Evolutionary conservation across 345 rosid genomes (phyloP).

Genomic region (Excoecaria cochinchinensis): DNA sequence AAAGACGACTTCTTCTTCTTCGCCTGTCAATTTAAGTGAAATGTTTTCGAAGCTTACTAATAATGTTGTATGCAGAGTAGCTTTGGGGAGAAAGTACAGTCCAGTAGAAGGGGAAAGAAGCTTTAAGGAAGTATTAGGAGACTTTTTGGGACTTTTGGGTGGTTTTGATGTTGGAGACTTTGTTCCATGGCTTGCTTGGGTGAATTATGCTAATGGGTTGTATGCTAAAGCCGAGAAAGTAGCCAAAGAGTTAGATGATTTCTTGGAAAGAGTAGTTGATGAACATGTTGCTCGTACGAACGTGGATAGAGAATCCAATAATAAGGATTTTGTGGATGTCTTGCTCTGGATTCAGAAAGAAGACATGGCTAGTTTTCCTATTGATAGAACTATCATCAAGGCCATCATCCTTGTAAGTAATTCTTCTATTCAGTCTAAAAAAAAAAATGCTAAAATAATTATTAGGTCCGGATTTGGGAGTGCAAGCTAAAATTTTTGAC

Average conservation of each 20-base stretch:
- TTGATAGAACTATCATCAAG: slow-evolving; percentile 23
- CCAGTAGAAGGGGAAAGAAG: slow-evolving; percentile 27
- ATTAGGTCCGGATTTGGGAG: too few species aligned
- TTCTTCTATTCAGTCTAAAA: neutral
- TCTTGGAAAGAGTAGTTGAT: slow-evolving; percentile 27
- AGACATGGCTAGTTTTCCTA: slow-evolving; percentile 3
- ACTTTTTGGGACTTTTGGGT: slow-evolving; percentile 37
- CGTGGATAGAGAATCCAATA: neutral
- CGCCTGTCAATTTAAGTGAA: slow-evolving; percentile 40
- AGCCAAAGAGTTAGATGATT: slow-evolving; percentile 25
- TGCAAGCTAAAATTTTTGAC: too few species aligned
- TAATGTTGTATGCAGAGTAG: slow-evolving; percentile 40
- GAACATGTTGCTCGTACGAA: neutral
- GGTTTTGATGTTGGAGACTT: slow-evolving; percentile 40
- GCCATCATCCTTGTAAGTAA: slow-evolving; percentile 35
- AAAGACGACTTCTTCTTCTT: slow-evolving; percentile 10
- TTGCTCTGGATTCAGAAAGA: slow-evolving; percentile 28
- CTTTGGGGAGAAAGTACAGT: slow-evolving; percentile 52
- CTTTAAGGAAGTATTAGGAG: slow-evolving; percentile 30
- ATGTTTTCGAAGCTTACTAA: slow-evolving; percentile 26
- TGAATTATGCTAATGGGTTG: slow-evolving; percentile 30
- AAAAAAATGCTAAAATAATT: too few species aligned
- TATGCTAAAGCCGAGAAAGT: slow-evolving; percentile 26
- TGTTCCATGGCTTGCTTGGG: slow-evolving; percentile 58
- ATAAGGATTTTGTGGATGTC: slow-evolving; percentile 33